These are phyloP conservation scores for Plantago ovata DNA, from an alignment of 257 asterid genomes.

Conservation along the genomic window DNA sequence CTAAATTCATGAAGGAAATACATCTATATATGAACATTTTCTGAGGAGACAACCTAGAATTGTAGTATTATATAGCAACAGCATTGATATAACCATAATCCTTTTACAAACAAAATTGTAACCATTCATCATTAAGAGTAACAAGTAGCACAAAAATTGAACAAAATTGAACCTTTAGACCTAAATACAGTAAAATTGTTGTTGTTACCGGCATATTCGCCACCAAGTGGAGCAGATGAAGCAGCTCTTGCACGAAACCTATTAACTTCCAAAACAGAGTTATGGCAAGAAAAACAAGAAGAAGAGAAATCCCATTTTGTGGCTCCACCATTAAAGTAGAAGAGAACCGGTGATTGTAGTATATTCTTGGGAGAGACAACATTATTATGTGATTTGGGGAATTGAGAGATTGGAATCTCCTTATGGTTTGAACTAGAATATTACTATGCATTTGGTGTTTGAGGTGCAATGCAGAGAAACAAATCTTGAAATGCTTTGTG, in stretches of 20 bases:
- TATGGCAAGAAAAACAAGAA: conserved; percentile 12
- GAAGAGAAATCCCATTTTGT: conserved; percentile 4
- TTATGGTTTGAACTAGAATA: conserved; percentile 4
- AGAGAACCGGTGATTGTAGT: conserved; percentile 8
- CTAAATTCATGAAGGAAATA: no score
- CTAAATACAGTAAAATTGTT: no score
- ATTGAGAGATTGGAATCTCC: conserved; percentile 16
- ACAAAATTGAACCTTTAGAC: no score
- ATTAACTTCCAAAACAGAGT: conserved; percentile 7
- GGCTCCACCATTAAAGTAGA: conserved; percentile 7
- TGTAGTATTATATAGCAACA: no score
- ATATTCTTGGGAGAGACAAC: conserved; percentile 11
- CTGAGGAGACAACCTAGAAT: no score
- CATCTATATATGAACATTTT: no score
- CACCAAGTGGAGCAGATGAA: conserved; percentile 37
- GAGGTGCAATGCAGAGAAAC: no score
- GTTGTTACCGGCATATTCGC: conserved; percentile 52
- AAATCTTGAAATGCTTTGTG: no score
- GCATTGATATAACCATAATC: no score
- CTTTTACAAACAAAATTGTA: no score
- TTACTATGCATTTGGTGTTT: no score
- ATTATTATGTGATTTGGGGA: conserved; percentile 26
- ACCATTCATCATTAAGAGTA: neutral
- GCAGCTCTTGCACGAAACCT: conserved; percentile 30
- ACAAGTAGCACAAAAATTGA: neutral